Conservation (phyloP, 768 basidiomycete species). For the Boletellus ananiceps region DNA sequence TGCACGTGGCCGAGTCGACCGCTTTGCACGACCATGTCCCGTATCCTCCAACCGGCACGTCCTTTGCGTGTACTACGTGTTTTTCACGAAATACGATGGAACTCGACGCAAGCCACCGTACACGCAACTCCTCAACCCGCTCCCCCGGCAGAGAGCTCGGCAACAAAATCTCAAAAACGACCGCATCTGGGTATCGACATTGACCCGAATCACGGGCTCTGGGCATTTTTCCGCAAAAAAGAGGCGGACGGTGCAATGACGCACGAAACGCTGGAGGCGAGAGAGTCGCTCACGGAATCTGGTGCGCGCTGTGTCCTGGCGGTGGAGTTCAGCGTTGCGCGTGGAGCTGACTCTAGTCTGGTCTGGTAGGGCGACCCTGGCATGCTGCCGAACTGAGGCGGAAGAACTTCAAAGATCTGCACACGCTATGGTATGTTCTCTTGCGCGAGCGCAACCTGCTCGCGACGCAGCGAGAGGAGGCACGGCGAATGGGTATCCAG, state of each 20-base stretch:
- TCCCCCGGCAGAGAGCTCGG: background rate
- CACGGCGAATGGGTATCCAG: conserved; percentile 53
- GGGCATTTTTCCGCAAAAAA: conserved; percentile 67
- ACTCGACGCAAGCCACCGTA: conserved; percentile 13
- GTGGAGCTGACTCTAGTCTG: conserved; percentile 1
- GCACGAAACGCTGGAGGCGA: conserved; percentile 46
- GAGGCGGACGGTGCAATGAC: conserved; percentile 45
- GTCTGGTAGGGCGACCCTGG: conserved; percentile 78
- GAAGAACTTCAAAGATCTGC: conserved; percentile 91
- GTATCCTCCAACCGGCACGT: conserved; percentile 18
- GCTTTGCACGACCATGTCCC: conserved; percentile 17
- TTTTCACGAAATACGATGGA: conserved; percentile 17
- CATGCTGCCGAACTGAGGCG: conserved; percentile 77
- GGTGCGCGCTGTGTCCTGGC: conserved; percentile 27
- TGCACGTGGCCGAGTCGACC: background rate
- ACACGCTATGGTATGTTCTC: conserved; percentile 91
- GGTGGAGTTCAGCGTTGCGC: background rate
- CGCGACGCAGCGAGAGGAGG: conserved; percentile 81
- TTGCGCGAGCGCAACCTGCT: conserved; percentile 86
- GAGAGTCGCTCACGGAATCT: conserved; percentile 30
- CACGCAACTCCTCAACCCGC: background rate
- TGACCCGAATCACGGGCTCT: conserved; percentile 69
- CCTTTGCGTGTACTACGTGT: conserved; percentile 14
- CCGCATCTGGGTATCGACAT: conserved; percentile 42
- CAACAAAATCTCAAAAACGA: conserved; percentile 31